Conservation (phyloP, 2,329 filamentous ascomycete genomes). For the Cytospora piceicola region DNA sequence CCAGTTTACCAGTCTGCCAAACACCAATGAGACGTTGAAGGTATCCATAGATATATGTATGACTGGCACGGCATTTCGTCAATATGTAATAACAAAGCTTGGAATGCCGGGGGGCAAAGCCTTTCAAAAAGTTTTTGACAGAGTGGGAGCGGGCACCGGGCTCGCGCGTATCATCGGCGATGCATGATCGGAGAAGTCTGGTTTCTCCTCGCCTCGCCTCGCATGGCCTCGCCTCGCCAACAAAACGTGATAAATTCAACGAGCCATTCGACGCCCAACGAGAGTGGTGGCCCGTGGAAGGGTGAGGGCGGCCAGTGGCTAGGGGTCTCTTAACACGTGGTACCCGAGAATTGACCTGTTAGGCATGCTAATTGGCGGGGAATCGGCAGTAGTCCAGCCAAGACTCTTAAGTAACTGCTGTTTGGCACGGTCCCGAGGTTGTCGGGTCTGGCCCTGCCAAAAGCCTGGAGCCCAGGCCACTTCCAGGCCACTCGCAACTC, state of each 20-base stretch:
- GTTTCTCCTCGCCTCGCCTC: conserved; percentile 19
- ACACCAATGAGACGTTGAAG: background rate
- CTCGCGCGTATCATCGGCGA: background rate
- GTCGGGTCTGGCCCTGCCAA: background rate
- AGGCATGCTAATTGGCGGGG: background rate
- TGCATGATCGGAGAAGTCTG: conserved; percentile 5
- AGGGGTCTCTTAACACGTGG: background rate
- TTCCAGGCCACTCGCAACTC: background rate
- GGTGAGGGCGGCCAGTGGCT: background rate
- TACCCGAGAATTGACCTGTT: background rate
- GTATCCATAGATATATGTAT: background rate
- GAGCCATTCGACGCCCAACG: conserved; percentile 25
- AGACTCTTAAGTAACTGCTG: background rate
- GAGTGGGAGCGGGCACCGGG: background rate
- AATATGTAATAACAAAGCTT: no score
- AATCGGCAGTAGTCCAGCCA: background rate
- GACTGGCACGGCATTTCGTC: background rate
- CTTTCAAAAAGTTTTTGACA: background rate
- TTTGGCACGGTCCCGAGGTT: background rate
- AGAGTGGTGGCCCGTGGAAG: conserved; percentile 10
- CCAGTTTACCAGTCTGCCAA: background rate
- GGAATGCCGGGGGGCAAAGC: background rate
- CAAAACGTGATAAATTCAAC: conserved; percentile 24
- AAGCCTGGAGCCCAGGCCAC: conserved; percentile 4
- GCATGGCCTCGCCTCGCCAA: conserved; percentile 21